Evolutionary conservation across 306 rosid species (phyloP), one percentile per base, ranked within the genome.

Genomic region (Corylus americana): DNA sequence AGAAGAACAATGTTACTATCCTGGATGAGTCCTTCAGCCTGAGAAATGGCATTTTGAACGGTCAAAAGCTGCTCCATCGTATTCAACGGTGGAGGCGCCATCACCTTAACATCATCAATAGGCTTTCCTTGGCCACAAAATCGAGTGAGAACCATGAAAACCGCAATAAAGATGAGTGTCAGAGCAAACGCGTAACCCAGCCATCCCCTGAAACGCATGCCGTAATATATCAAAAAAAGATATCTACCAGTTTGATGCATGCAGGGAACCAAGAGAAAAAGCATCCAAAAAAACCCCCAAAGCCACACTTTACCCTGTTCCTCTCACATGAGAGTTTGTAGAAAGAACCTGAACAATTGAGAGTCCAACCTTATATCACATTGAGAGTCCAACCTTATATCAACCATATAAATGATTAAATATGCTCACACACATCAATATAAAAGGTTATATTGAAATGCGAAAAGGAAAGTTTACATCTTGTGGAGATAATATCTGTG

Each of bases 31-130:
- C 83, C 91, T 80, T 93, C 98, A 35, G 91, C 90, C 81, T 90
- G 97, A 73, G 94, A 84, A 80, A 91, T 85, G 17, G 85, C 97
- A 80, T 87, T 93, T 86, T 96, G 99, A 75, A 96, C 93, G 62
- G 94, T 96, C 85, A 91, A 81, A 86, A 96, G 94, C 86, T 96
- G 99, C 78, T 96, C 99, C 99, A 93, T 83, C 72, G 91, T 92
- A 82, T 86, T 96, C 94, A 86, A 86, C 25, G 93, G 84, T 3
- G 99, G 94, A 71, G 99, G 97, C 5, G 90, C 91, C 74, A 88
- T 16, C 50, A 96, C 96, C 88, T 86, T 93, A 17, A 96, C 87
- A 83, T 81, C 93, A 18, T 86, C 78, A 42, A 85, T 84, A 25
- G 96, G 79, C 50, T 53, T 87, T 59, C 88, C 93, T 83, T 83